phyloP scores from a whole-genome alignment of 345 rosid species.

The Litchi chinensis region DNA sequence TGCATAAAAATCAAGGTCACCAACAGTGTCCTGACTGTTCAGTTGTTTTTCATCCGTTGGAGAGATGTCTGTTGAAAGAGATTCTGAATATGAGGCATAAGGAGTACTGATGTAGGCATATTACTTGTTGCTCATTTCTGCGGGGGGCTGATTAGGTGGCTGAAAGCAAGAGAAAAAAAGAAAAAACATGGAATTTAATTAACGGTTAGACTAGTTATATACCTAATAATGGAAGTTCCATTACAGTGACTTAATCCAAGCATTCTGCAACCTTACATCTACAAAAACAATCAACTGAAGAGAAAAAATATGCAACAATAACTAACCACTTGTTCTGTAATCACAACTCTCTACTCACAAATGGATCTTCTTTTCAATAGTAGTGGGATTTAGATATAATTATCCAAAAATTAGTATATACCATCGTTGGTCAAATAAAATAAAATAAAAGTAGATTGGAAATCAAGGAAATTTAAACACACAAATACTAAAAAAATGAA shows the following conservation, averaged over 20 bases:
- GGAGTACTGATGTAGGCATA: conserved; percentile 39
- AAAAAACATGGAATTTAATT: neutral
- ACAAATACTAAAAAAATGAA: neutral
- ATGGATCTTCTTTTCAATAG: conserved; percentile 4
- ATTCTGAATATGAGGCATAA: conserved; percentile 85
- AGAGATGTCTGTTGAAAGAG: conserved; percentile 79
- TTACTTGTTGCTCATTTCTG: conserved; percentile 49
- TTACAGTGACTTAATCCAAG: neutral
- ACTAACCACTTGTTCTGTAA: neutral
- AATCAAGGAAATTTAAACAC: neutral
- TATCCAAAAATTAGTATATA: neutral
- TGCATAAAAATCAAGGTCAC: neutral
- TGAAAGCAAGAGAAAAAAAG: conserved; percentile 31
- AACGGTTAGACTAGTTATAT: neutral
- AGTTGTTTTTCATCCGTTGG: conserved; percentile 66
- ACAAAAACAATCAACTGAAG: neutral
- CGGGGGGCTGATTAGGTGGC: conserved; percentile 57
- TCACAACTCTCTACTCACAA: neutral
- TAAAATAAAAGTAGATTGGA: neutral
- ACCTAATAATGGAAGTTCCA: neutral
- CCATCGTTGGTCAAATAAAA: neutral
- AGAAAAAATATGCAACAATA: neutral
- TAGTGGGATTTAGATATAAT: neutral
- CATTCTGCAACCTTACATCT: neutral
- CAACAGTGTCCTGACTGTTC: neutral